Evolutionary conservation across 2,329 filamentous ascomycete species (phyloP).

Genomic region (Esteya vermicola): DNA sequence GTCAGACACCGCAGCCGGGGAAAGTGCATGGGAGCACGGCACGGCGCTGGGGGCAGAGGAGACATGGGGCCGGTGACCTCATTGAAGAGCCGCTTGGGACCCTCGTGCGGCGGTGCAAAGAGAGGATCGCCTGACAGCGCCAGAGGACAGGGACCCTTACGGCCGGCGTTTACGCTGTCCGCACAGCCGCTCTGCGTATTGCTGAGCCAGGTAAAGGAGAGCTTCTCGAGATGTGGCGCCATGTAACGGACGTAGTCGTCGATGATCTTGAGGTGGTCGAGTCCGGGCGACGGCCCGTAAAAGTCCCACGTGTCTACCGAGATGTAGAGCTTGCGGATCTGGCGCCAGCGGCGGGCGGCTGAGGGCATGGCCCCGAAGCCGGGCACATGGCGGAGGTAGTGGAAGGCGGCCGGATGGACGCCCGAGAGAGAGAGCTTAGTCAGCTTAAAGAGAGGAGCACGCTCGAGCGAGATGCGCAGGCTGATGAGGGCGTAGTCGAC

Average conservation of each 20-base stretch:
- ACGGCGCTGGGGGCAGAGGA: conserved; percentile 37
- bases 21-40: conserved; percentile 46
- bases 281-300: conserved; percentile 40
- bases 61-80: conserved; percentile 53
- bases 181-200: too few species aligned
- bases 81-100: conserved; percentile 44
- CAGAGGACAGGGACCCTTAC: conserved; percentile 59
- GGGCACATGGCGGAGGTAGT: conserved; percentile 61
- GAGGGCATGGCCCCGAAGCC: conserved; percentile 64
- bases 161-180: too few species aligned
- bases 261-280: conserved; percentile 63
- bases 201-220: conserved; percentile 61
- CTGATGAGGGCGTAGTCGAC: conserved; percentile 87
- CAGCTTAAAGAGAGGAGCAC: conserved; percentile 50
- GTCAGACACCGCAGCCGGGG: conserved; percentile 52
- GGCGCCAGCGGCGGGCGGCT: conserved; percentile 58
- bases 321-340: conserved; percentile 61
- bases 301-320: conserved; percentile 59
- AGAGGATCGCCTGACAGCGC: conserved; percentile 56
- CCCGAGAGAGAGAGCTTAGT: conserved; percentile 56
- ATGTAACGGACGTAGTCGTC: conserved; percentile 68
- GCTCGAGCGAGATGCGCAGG: conserved; percentile 69
- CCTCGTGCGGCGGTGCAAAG: conserved; percentile 42
- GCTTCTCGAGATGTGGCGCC: conserved; percentile 48
- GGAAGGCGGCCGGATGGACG: conserved; percentile 61